Evolutionary conservation across 495 filamentous ascomycete genomes (phyloP).

Genomic region (Lasiosphaeria ovina): DNA sequence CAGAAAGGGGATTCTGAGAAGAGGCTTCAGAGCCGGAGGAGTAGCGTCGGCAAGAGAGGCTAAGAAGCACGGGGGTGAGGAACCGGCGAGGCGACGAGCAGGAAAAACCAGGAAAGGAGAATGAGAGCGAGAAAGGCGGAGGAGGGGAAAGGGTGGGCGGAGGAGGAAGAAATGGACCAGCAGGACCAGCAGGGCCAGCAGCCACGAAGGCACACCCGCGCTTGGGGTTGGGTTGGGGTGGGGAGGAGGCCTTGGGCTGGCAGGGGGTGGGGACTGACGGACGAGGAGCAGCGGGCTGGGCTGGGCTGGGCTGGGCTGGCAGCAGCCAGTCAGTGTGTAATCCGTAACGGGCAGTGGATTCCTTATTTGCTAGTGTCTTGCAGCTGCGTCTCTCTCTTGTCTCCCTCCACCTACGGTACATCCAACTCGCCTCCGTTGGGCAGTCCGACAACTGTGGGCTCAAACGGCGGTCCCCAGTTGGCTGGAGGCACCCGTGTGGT

Average conservation of each 20-base stretch:
- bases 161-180: slow-evolving; percentile 29
- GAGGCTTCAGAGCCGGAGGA: not conserved
- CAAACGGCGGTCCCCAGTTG: slow-evolving; percentile 26
- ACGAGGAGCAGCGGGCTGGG: not conserved
- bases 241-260: slow-evolving; percentile 19
- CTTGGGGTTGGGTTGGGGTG: slow-evolving; percentile 30
- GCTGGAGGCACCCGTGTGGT: slow-evolving; percentile 17
- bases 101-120: slow-evolving; percentile 3
- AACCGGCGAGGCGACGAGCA: slow-evolving; percentile 11
- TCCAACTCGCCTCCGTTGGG: slow-evolving; percentile 23
- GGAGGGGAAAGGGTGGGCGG: slow-evolving; percentile 23
- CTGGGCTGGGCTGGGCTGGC: not conserved
- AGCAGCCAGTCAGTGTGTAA: no score
- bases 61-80: not conserved
- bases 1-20: no score
- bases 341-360: slow-evolving; percentile 21
- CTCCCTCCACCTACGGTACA: no score
- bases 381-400: no score
- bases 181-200: not conserved
- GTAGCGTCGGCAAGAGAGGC: not conserved
- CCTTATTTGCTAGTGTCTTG: slow-evolving; percentile 7
- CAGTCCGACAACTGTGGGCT: slow-evolving; percentile 21
- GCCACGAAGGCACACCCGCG: slow-evolving; percentile 19
- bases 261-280: slow-evolving; percentile 20
- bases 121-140: slow-evolving; percentile 18